Conservation (phyloP, 73 alveolate species). For the Breviolum minutum region DNA sequence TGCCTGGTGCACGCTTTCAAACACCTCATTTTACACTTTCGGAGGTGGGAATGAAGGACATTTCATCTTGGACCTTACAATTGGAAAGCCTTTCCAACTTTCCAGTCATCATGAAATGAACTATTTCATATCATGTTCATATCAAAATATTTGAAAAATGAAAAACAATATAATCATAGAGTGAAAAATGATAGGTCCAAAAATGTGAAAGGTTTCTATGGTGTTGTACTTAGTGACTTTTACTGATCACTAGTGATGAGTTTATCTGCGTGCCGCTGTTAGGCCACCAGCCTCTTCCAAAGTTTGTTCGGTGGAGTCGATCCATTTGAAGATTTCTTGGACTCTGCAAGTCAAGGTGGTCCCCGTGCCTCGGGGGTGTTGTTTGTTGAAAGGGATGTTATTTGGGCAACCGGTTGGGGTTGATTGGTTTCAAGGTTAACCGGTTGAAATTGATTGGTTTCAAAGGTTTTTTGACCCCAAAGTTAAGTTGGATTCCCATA, state of each 20-base stretch:
- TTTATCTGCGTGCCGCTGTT: background rate
- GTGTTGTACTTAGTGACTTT: background rate
- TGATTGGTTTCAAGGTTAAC: background rate
- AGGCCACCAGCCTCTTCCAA: constrained; percentile 61
- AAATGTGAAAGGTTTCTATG: background rate
- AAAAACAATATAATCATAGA: background rate
- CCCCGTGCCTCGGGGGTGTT: too few relatives aligned
- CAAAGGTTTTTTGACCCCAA: background rate
- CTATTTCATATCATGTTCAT: too few relatives aligned
- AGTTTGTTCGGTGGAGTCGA: constrained; percentile 76
- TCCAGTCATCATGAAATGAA: background rate
- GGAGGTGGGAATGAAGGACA: background rate
- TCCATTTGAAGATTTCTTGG: constrained; percentile 77
- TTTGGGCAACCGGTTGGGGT: too few relatives aligned
- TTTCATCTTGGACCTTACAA: background rate
- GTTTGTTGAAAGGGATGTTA: too few relatives aligned
- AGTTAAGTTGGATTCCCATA: background rate
- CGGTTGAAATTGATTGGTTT: background rate
- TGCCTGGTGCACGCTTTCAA: background rate
- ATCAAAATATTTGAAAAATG: background rate
- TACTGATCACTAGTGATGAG: too few relatives aligned
- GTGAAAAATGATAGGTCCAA: background rate
- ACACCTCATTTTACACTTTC: constrained; percentile 34
- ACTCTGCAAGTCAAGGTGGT: constrained; percentile 33
- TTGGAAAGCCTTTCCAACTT: background rate